phyloP scores from a whole-genome alignment of 1,284 basidiomycete genomes.

The Anthracocystis setariae region DNA sequence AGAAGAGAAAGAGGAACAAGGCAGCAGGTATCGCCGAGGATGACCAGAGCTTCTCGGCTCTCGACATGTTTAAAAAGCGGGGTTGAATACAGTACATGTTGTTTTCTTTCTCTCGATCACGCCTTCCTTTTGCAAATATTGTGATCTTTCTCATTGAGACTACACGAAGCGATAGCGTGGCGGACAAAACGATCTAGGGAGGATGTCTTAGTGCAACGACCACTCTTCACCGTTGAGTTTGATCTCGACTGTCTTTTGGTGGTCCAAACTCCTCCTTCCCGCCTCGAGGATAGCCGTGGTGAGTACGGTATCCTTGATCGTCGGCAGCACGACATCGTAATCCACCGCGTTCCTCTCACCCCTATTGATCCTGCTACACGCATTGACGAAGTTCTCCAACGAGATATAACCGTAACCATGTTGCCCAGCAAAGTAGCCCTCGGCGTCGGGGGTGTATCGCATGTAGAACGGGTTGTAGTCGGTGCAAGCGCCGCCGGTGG shows the following conservation, averaged over 20 bases:
- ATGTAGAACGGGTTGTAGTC: slow-evolving; percentile 90
- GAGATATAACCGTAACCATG: slow-evolving; percentile 88
- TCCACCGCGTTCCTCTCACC: slow-evolving; percentile 74
- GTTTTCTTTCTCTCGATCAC: too few species aligned
- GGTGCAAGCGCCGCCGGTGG: slow-evolving; percentile 67
- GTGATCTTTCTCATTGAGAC: too few species aligned
- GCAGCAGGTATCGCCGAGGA: slow-evolving; percentile 27
- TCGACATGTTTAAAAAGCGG: slow-evolving; percentile 44
- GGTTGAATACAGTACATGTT: too few species aligned
- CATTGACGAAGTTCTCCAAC: slow-evolving; percentile 87
- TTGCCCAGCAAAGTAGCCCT: slow-evolving; percentile 90
- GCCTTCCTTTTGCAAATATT: too few species aligned
- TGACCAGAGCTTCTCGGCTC: slow-evolving; percentile 20
- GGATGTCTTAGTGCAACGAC: slow-evolving; percentile 77
- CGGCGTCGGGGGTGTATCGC: slow-evolving; percentile 90
- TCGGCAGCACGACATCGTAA: slow-evolving; percentile 84
- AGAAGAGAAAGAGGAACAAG: slow-evolving; percentile 23
- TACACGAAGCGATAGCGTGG: too few species aligned
- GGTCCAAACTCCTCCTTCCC: slow-evolving; percentile 86
- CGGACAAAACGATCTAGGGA: too few species aligned
- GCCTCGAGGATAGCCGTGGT: slow-evolving; percentile 92
- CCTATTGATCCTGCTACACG: slow-evolving; percentile 74
- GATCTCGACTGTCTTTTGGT: slow-evolving; percentile 82
- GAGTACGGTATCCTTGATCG: slow-evolving; percentile 85
- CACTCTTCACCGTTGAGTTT: slow-evolving; percentile 76